Base-by-base conservation (phyloP, 2,329 filamentous ascomycete genomes). In the Hysterium pulicare region DNA sequence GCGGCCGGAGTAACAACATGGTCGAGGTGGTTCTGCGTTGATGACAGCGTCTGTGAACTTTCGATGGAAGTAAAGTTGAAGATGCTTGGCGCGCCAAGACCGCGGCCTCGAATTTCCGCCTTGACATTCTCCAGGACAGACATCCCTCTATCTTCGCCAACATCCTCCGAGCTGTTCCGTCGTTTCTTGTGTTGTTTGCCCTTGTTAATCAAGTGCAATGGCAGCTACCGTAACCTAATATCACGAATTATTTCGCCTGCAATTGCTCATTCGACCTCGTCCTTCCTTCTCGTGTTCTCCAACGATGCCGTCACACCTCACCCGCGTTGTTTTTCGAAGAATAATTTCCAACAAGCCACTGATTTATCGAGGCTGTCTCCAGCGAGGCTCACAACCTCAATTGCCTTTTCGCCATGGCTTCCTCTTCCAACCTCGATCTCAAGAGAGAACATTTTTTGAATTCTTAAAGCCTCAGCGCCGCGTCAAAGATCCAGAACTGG, bases 401-500 rank as follows among this genome's bases (percentile, higher is more conserved):
- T 33, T 52, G 21, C 13, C 46, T 4, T 45, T 44, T 2, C 53
- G 53, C 1, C 41, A 62, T 60, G 59, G 50, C 47, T 21, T 47
- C 30, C 51, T 43, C 21, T 17, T 45, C 11, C 38, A 54, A 1
- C 38, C 52, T 3, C 49, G 49, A 13, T 40, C 62, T 5, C 72
- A 75, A 49, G 67, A 72, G 37, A 72, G 83, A 48, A 76, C 76
- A 3, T 81, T 90, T 44, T 75, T 90, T 54, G 75, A 76, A 20
- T 70, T 89, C 35, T 78, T 86, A 48, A 81, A 82, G 54, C 70
- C 79, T 8, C 76, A 81, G 15, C 74, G 79, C 41, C 63, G 62
- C 45, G 67, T 82, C 33, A 83, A 81, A 61, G 73, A 80, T 17
- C 73, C 82, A 38, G 76, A 82, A 54, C 71, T 83, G 46, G 86